Evolutionary conservation across 179 eudicot species (phyloP), one percentile per base, ranked within the genome.

Genomic region (Sideroxylon spinosum): DNA sequence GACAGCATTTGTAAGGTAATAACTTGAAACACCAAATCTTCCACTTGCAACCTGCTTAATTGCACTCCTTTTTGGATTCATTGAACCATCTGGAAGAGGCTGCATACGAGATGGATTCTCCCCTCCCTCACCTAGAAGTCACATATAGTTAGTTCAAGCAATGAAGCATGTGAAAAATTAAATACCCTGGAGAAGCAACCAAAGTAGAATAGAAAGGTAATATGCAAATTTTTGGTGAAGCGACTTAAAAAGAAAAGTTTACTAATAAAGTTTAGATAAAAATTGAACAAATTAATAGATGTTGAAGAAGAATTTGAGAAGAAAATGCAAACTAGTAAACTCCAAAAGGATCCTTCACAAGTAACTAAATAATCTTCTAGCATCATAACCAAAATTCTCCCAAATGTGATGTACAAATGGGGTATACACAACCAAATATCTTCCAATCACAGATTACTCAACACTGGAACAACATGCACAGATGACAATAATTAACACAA

Each of bases 1-100:
- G 84, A 91, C 98, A n/a, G 99, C 98, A 86, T 96, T 96, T 61
- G 99, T 90, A 76, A 96, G 88, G 86, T 96, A 96, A 81, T 94
- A 92, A 88, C 98, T 96, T 26, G 97, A 89, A 81, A 94, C 99
- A 55, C 99, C 99, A 78, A 96, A 96, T 89, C 99, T 91, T 78
- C 99, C 99, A 89, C 99, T 96, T 48, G 99, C 99, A 72, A 96
- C 97, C 85, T 96, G 99, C 91, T 96, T 96, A 75, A 96, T 96
- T 49, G 98, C 88, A 83, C 99, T 96, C 61, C 98, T 92, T 83
- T 84, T 87, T 0, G 93, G 98, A 81, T 96, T 96, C 91, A 77
- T 91, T 68, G 93, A 89, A 83, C 99, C 99, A 86, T 94, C 91
- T 44, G 93, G 83, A 76, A 92, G 95, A 76, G 93, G 97, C 81